Evolutionary conservation across 1,284 basidiomycete genomes (phyloP).

Genomic region (Ceratobasidium sp.): DNA sequence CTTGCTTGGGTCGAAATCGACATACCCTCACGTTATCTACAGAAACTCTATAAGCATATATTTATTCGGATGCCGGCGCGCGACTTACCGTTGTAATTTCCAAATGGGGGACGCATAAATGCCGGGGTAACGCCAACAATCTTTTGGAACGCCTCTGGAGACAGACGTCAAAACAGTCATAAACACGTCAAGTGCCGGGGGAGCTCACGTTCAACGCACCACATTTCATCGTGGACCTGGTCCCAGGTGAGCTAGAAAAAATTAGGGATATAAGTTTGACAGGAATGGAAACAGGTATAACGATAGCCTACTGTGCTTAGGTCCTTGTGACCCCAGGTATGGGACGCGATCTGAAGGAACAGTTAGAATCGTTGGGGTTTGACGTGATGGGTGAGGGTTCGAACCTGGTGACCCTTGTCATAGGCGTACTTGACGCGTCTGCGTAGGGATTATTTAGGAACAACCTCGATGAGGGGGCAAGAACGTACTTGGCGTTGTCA

Average conservation of each 20-base stretch:
- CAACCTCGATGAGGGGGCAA: background rate
- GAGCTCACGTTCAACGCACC: constrained; percentile 29
- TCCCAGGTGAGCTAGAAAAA: constrained; percentile 43
- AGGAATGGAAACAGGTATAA: background rate
- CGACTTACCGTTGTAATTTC: constrained; percentile 49
- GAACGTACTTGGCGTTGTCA: constrained; percentile 48
- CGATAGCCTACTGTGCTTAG: constrained; percentile 16
- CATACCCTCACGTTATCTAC: constrained; percentile 33
- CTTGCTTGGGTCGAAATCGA: background rate
- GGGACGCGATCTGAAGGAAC: constrained; percentile 13
- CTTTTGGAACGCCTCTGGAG: constrained; percentile 43
- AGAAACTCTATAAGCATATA: background rate
- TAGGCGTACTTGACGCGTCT: constrained; percentile 28
- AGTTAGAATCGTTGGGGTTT: background rate
- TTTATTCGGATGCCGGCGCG: background rate
- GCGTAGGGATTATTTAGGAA: background rate
- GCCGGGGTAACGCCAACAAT: constrained; percentile 45
- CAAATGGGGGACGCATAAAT: constrained; percentile 50
- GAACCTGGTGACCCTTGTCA: constrained; percentile 42
- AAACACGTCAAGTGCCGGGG: background rate
- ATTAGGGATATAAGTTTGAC: background rate
- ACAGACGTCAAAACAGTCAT: background rate
- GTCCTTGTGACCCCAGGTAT: constrained; percentile 25
- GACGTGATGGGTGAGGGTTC: background rate
- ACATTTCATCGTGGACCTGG: constrained; percentile 46